A percentile compares a stretch with the other conserved stretches of the same genome.
These are phyloP conservation scores for Chaetomiaceae sp. DNA, from an alignment of 2,329 filamentous ascomycete genomes.

Conservation along the genomic window DNA sequence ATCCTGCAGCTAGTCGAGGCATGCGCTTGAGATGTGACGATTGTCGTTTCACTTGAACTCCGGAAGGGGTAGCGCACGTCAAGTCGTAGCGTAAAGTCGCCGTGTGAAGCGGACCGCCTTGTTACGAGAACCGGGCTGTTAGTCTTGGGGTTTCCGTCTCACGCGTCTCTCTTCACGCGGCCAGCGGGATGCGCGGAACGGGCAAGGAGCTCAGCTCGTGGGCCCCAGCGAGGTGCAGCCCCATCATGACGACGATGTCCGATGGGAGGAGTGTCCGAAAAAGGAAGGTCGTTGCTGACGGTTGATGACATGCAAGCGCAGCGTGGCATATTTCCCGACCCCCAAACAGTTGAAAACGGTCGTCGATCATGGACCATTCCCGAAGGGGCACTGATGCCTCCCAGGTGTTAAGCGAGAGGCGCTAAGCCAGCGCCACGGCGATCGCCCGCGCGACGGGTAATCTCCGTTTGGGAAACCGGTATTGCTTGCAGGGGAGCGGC, in stretches of 20 bases:
- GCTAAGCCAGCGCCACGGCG: conserved; percentile 26
- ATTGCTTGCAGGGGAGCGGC: conserved; percentile 20
- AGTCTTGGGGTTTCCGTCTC: no score
- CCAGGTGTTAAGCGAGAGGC: conserved; percentile 22
- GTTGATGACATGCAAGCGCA: conserved; percentile 15
- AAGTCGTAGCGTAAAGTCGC: no score
- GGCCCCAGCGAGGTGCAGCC: background rate
- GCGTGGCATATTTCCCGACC: conserved; percentile 26
- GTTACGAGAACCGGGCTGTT: no score
- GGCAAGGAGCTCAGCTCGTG: background rate
- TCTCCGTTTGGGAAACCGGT: conserved; percentile 24
- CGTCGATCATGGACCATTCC: conserved; percentile 23
- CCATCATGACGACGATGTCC: conserved; percentile 13
- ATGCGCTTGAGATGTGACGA: no score
- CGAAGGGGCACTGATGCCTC: conserved; percentile 18
- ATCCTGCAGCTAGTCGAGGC: no score
- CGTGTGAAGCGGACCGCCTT: no score
- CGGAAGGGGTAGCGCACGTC: no score
- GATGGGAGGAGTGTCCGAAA: conserved; percentile 16
- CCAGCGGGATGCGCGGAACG: background rate
- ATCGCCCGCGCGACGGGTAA: conserved; percentile 26
- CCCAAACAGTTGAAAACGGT: conserved; percentile 24
- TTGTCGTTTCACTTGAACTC: no score
- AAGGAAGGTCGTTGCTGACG: conserved; percentile 21
- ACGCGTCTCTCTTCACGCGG: no score